Conservation (phyloP, 169 alveolate species). For the Eimeria praecox region DNA sequence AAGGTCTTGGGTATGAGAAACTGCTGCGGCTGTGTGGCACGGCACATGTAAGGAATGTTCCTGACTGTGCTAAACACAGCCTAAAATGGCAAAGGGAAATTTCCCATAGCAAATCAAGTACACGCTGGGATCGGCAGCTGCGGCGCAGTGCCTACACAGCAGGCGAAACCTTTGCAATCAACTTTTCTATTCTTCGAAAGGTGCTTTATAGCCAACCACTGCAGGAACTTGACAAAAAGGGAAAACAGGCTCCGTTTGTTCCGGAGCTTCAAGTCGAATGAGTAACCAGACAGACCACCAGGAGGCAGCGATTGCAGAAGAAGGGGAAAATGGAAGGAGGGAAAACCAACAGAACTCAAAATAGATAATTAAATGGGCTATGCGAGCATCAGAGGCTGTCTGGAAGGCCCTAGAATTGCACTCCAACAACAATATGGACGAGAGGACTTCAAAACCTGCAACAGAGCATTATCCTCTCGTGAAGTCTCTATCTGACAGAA, state of each 20-base stretch:
- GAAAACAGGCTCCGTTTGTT: not conserved
- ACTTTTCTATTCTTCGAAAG: not conserved
- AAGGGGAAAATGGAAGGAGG: not conserved
- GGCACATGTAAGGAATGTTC: not conserved
- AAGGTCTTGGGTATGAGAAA: not conserved
- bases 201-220: too few relatives aligned
- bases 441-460: not conserved
- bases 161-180: not conserved
- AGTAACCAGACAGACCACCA: not conserved
- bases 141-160: not conserved
- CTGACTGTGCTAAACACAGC: not conserved
- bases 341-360: not conserved
- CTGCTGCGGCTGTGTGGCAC: not conserved
- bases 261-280: not conserved
- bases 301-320: not conserved
- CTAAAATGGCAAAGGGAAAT: not conserved
- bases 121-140: not conserved
- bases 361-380: too few relatives aligned
- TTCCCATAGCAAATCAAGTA: not conserved
- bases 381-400: not conserved
- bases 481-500: not conserved
- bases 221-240: not conserved
- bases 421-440: not conserved
- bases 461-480: not conserved
- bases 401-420: not conserved